Conservation (phyloP, 352 stramenopile genomes). For the Globisporangium paddicum region DNA sequence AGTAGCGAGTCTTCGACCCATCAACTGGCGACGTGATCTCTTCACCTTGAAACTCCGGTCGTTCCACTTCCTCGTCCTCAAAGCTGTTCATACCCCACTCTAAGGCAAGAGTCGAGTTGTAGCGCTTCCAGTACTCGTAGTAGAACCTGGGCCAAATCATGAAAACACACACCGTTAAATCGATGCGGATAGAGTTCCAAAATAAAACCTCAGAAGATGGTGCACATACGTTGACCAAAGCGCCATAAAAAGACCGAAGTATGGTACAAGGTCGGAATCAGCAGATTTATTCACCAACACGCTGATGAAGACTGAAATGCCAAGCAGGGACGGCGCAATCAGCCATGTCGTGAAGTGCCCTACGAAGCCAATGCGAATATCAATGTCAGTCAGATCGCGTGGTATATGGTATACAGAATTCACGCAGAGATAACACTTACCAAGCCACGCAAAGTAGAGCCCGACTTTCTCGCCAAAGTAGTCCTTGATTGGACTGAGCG, state of each 20-base stretch:
- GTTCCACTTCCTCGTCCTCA: constrained; percentile 64
- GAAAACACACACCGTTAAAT: neutral
- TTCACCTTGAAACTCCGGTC: constrained; percentile 68
- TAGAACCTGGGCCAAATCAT: constrained; percentile 38
- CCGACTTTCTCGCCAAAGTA: constrained; percentile 90
- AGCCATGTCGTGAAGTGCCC: constrained; percentile 94
- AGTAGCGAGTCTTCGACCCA: constrained; percentile 73
- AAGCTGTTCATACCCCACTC: constrained; percentile 77
- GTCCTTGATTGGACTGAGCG: constrained; percentile 61
- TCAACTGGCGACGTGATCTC: constrained; percentile 70
- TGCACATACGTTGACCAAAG: constrained; percentile 59
- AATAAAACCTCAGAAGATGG: neutral
- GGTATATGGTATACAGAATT: too few species aligned
- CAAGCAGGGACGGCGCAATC: constrained; percentile 88
- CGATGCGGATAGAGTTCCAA: neutral
- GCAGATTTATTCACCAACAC: constrained; percentile 53
- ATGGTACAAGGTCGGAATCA: constrained; percentile 54
- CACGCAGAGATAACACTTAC: too few species aligned
- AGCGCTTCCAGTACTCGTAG: constrained; percentile 82
- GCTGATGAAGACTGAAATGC: constrained; percentile 85
- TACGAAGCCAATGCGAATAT: neutral
- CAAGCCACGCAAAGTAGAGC: constrained; percentile 97
- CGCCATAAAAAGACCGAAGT: constrained; percentile 83
- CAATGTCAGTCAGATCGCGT: too few species aligned
- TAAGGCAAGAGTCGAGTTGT: constrained; percentile 60